A percentile compares a stretch with the other conserved stretches of the same genome.
phyloP scores from a whole-genome alignment of 148 eudicot genomes.

The Fagopyrum homotropicum region DNA sequence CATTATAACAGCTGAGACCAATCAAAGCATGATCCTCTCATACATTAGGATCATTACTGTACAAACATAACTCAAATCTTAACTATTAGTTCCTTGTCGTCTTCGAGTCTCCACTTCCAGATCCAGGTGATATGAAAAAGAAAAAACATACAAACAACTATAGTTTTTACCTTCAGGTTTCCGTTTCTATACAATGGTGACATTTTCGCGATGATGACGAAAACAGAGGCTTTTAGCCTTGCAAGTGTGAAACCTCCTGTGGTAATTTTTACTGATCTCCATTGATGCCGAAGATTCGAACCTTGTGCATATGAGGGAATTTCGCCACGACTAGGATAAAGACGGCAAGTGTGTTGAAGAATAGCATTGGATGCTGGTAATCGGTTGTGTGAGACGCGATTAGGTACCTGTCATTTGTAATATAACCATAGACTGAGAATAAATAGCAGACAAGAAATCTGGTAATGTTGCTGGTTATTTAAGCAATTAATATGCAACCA shows the following conservation, averaged over 20 bases:
- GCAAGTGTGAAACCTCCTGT: constrained; percentile 1
- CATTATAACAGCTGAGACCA: not conserved
- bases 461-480: not conserved
- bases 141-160: not conserved
- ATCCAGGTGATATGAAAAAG: not conserved
- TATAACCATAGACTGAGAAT: not conserved
- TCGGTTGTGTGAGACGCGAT: constrained; percentile 97
- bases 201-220: constrained; percentile 12
- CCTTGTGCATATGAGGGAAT: constrained; percentile 97
- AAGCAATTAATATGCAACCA: not conserved
- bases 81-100: not conserved
- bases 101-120: not conserved
- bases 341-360: constrained; percentile 81
- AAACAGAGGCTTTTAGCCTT: not conserved
- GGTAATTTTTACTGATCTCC: constrained; percentile 49
- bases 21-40: constrained; percentile 8
- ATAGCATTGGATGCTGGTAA: constrained; percentile 86
- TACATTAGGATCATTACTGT: constrained; percentile 10
- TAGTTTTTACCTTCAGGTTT: constrained; percentile 11
- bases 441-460: constrained; percentile 5
- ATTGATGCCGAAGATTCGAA: constrained; percentile 90
- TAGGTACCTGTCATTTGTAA: constrained; percentile 48
- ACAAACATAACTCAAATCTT: constrained; percentile 3
- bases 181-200: constrained; percentile 33
- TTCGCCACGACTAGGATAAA: constrained; percentile 75